Evolutionary conservation across 1,284 basidiomycete species (phyloP).

Genomic region (Baeospora myosura): DNA sequence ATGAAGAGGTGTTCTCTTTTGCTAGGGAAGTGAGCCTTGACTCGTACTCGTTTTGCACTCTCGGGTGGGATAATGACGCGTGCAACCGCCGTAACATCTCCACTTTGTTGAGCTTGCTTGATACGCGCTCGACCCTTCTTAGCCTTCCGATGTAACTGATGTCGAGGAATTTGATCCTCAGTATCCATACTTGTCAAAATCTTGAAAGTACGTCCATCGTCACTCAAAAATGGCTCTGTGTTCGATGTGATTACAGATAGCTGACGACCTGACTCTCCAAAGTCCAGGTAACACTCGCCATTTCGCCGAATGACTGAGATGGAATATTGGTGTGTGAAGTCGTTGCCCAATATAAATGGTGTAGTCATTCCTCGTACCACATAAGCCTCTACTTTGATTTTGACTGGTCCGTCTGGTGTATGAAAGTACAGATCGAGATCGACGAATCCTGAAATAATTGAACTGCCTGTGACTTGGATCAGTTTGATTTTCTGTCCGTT

Average conservation of each 20-base stretch:
- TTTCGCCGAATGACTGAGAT: constrained; percentile 20
- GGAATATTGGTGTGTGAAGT: constrained; percentile 23
- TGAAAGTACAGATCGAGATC: constrained; percentile 19
- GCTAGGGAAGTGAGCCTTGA: constrained; percentile 5
- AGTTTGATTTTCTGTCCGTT: constrained; percentile 20
- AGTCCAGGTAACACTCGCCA: constrained; percentile 16
- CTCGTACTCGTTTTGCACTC: constrained; percentile 6
- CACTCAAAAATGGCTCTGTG: constrained; percentile 1
- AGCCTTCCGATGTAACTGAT: neutral
- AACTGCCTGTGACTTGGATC: constrained; percentile 22
- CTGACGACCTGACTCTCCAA: constrained; percentile 18
- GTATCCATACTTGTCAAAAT: neutral
- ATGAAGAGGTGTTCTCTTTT: neutral
- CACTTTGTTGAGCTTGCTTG: neutral
- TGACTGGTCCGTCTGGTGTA: constrained; percentile 18
- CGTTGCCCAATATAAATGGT: constrained; percentile 23
- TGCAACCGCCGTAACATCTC: constrained; percentile 4
- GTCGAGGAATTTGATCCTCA: neutral
- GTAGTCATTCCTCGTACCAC: constrained; percentile 19
- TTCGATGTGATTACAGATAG: constrained; percentile 9
- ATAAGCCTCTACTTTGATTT: constrained; percentile 23
- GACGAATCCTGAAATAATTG: constrained; percentile 21
- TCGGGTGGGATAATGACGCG: constrained; percentile 4
- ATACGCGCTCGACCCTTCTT: constrained; percentile 1
- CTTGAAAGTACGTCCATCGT: constrained; percentile 11